Conservation (phyloP, 495 filamentous ascomycete species). For the Penicillium bovifimosum region DNA sequence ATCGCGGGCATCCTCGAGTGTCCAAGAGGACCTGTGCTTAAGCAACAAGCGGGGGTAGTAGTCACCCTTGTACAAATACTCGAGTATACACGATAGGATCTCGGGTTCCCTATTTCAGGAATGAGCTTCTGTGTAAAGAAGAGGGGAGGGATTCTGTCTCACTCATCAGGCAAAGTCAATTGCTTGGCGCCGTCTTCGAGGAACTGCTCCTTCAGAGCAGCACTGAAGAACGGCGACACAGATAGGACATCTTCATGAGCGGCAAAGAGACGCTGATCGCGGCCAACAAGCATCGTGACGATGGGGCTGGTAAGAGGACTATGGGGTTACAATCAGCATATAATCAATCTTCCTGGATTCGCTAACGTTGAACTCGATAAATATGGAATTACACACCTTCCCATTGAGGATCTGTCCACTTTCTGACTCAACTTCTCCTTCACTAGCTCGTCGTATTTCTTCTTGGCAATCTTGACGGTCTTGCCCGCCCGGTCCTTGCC, state of each 20-base stretch:
- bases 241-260: constrained; percentile 63
- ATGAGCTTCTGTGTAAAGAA: neutral
- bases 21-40: constrained; percentile 52
- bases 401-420: constrained; percentile 48
- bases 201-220: constrained; percentile 52
- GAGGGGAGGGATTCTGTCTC: neutral
- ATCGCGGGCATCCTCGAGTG: constrained; percentile 59
- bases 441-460: constrained; percentile 62
- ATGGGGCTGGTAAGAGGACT: constrained; percentile 70
- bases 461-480: constrained; percentile 67
- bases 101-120: constrained; percentile 49
- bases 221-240: constrained; percentile 54
- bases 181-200: constrained; percentile 49
- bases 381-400: constrained; percentile 38
- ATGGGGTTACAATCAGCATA: neutral
- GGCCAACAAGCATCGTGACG: constrained; percentile 74
- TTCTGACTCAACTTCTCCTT: constrained; percentile 72
- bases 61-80: constrained; percentile 69
- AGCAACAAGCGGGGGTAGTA: constrained; percentile 54
- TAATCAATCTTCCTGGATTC: neutral
- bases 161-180: constrained; percentile 58
- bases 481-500: constrained; percentile 73
- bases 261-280: constrained; percentile 72
- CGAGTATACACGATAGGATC: constrained; percentile 60
- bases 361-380: neutral